phyloP scores from a whole-genome alignment of 1,139 yeast species.

The Lodderomyces pseudojiufengensis region DNA sequence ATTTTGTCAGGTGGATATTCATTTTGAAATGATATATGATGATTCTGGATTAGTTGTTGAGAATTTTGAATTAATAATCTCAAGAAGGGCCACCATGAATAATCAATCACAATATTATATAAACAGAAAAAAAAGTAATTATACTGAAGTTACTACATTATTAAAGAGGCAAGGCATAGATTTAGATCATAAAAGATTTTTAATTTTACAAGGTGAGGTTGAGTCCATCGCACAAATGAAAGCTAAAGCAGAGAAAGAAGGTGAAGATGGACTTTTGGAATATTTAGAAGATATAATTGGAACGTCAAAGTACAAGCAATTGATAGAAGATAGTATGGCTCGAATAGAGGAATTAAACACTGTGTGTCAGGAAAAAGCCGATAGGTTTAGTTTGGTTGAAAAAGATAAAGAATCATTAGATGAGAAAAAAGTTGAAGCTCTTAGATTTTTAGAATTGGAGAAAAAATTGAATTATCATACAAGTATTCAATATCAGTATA shows the following conservation, averaged over 20 bases:
- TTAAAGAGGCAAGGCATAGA: slow-evolving; percentile 87
- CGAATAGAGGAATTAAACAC: slow-evolving; percentile 72
- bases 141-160: slow-evolving; percentile 73
- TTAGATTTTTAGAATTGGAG: slow-evolving; percentile 62
- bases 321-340: slow-evolving; percentile 62
- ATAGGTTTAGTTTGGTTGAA: slow-evolving; percentile 73
- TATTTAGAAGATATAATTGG: slow-evolving; percentile 97
- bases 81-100: slow-evolving; percentile 75
- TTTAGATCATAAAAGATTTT: slow-evolving; percentile 88
- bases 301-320: slow-evolving; percentile 74
- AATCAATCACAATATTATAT: slow-evolving; percentile 78
- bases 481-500: slow-evolving; percentile 57
- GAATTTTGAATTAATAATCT: slow-evolving; percentile 60
- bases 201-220: slow-evolving; percentile 96
- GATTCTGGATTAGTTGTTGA: slow-evolving; percentile 45
- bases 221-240: slow-evolving; percentile 99
- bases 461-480: slow-evolving; percentile 54
- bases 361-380: slow-evolving; percentile 75
- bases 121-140: slow-evolving; percentile 65
- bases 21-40: slow-evolving; percentile 77
- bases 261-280: slow-evolving; percentile 80
- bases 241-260: slow-evolving; percentile 88
- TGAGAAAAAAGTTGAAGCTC: slow-evolving; percentile 64
- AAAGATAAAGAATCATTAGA: slow-evolving; percentile 72
- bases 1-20: slow-evolving; percentile 90